phyloP scores from a whole-genome alignment of 345 rosid genomes.

The Hypericum perforatum region DNA sequence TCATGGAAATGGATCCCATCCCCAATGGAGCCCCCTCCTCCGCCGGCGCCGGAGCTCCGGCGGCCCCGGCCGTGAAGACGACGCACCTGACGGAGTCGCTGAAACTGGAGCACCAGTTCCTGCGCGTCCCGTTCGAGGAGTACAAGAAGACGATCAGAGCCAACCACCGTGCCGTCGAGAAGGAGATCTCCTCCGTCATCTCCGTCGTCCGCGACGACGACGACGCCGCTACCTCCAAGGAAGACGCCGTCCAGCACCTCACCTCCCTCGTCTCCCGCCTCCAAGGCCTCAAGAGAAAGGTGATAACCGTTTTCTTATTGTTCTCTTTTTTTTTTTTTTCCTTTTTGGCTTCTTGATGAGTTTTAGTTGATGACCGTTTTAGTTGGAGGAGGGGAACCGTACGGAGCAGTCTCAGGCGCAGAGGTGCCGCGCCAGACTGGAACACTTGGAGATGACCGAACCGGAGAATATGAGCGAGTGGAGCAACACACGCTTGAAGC shows the following conservation, averaged over 20 bases:
- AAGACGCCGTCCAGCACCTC: conserved; percentile 64
- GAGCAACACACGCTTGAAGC: conserved; percentile 59
- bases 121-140: conserved; percentile 93
- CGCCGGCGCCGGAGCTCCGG: conserved; percentile 11
- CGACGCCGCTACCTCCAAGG: conserved; percentile 46
- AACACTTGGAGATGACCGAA: conserved; percentile 81
- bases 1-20: conserved; percentile 23
- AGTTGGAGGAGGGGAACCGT: conserved; percentile 83
- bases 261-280: conserved; percentile 74
- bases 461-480: conserved; percentile 61
- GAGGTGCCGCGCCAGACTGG: conserved; percentile 75
- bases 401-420: conserved; percentile 77
- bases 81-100: conserved; percentile 68
- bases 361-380: conserved; percentile 8
- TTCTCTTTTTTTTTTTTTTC: background rate
- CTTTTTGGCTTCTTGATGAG: background rate
- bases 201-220: conserved; percentile 52
- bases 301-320: conserved; percentile 6
- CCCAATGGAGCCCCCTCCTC: conserved; percentile 22
- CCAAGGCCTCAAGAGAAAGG: conserved; percentile 96
- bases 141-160: conserved; percentile 88
- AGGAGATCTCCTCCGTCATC: conserved; percentile 64
- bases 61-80: conserved; percentile 38
- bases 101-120: conserved; percentile 84
- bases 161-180: conserved; percentile 71